Base-by-base conservation (phyloP, 2,329 filamentous ascomycete genomes). In the Aspergillus sp. region DNA sequence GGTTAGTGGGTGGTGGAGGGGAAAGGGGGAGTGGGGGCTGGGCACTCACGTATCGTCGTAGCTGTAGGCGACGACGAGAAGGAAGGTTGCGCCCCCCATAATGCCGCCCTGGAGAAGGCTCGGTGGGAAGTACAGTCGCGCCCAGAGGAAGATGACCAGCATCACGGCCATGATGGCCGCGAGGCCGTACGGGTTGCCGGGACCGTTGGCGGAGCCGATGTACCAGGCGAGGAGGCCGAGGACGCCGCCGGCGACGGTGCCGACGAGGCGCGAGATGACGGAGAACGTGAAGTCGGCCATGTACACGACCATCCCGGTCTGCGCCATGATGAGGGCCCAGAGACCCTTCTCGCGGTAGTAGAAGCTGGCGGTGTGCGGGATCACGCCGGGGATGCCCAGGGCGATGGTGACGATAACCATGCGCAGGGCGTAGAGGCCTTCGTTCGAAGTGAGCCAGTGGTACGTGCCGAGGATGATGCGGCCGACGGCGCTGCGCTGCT, bases 281-380 rank as follows among this genome's bases (percentile, higher is more conserved):
- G 76, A 76, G 45, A 77, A 77, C 0, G 71, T 73, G 40, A 81
- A 81, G 47, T 82, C 79, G 0, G 77, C 73, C 68, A 79, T 73
- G 57, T 80, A 81, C 10, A 76, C 66, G 1, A 80, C 65, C 2
- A 81, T 55, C 0, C 69, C 71, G 0, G 76, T 77, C 56, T 81
- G 79, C 0, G 71, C 78, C 65, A 77, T 81, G 33, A 82, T 79
- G 8, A 81, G 61, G 0, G 68, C 76, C 79, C 79, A 82, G 0
- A 82, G 65, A 0, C 79, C 78, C 56, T 79, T 80, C 50, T 81
- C 73, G 3, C 77, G 71, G 45, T 79, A 81, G 54, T 73, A 80
- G 57, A 81, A 81, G 1, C 75, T 77, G 0, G 78, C 73, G 1
- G 70, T 71, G 20, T 63, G 59, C 0, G 76, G 73, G 5, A 81